A percentile compares a stretch with the other conserved stretches of the same genome.
phyloP scores from a whole-genome alignment of 768 basidiomycete species.

The Collybia sordida region DNA sequence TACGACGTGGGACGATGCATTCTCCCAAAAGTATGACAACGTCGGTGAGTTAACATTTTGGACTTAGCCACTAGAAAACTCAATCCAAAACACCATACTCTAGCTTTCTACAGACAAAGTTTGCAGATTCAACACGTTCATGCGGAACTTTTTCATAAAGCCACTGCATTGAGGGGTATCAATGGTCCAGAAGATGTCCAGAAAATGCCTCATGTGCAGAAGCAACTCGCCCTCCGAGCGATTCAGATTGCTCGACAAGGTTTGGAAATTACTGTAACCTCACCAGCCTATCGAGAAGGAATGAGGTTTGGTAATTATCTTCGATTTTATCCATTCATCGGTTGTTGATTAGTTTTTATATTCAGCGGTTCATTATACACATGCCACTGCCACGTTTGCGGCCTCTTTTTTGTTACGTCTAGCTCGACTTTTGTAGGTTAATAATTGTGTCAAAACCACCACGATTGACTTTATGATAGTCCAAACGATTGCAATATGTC shows the following conservation, averaged over 20 bases:
- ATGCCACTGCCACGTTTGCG: slow-evolving; percentile 91
- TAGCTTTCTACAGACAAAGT: slow-evolving; percentile 88
- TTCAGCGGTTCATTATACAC: slow-evolving; percentile 84
- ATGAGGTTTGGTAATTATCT: slow-evolving; percentile 81
- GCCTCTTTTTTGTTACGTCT: slow-evolving; percentile 88
- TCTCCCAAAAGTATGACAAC: slow-evolving; percentile 81
- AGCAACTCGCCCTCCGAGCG: slow-evolving; percentile 77
- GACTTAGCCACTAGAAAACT: not conserved
- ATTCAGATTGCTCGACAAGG: slow-evolving; percentile 80
- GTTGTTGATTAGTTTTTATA: slow-evolving; percentile 4
- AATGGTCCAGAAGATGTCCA: slow-evolving; percentile 85
- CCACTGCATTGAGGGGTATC: slow-evolving; percentile 80
- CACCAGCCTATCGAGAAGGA: slow-evolving; percentile 82
- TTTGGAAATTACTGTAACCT: slow-evolving; percentile 83
- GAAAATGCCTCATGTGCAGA: slow-evolving; percentile 77
- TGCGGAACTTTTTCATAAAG: slow-evolving; percentile 83
- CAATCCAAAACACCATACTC: slow-evolving; percentile 2
- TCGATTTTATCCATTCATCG: not conserved
- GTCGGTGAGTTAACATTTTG: slow-evolving; percentile 49
- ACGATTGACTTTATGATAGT: slow-evolving; percentile 36
- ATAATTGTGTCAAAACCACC: not conserved
- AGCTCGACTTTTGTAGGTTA: slow-evolving; percentile 79
- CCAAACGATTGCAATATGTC: slow-evolving; percentile 80
- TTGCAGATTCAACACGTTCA: slow-evolving; percentile 85
- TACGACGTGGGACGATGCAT: slow-evolving; percentile 73